Evolutionary conservation across 805 yeast species (phyloP).

Genomic region (Saturnispora hagleri): DNA sequence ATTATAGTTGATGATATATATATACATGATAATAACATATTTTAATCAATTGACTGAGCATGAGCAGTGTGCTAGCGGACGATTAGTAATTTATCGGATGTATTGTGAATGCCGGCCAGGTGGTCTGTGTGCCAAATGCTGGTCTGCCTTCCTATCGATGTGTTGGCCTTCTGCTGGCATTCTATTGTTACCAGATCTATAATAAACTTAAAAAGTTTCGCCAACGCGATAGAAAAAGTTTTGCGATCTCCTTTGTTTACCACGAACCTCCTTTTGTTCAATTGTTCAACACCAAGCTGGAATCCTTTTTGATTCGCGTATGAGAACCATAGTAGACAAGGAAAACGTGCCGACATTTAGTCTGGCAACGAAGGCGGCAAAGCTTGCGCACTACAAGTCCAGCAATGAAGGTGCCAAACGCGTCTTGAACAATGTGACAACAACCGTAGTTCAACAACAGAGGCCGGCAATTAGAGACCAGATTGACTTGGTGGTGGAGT

Average conservation of each 20-base stretch:
- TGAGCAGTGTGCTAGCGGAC: too few species aligned
- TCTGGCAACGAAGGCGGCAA: not conserved
- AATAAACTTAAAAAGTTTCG: too few species aligned
- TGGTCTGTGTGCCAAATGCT: not conserved
- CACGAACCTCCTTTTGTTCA: not conserved
- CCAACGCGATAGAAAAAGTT: not conserved
- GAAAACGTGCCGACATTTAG: not conserved
- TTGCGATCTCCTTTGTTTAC: not conserved
- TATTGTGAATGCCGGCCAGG: too few species aligned
- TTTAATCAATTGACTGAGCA: too few species aligned
- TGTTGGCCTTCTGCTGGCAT: too few species aligned
- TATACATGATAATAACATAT: too few species aligned
- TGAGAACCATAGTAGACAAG: not conserved
- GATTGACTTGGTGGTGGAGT: conserved; percentile 36
- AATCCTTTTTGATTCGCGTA: not conserved
- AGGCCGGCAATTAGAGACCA: conserved; percentile 2
- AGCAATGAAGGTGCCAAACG: not conserved
- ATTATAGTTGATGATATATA: not conserved
- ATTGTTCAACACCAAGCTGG: not conserved
- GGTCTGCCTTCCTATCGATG: not conserved
- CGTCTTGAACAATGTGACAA: not conserved
- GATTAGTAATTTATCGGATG: too few species aligned
- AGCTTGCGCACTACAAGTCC: not conserved
- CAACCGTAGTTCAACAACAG: not conserved
- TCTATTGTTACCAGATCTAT: too few species aligned